Percentiles rank a stretch among this genome's conserved stretches.
These are phyloP conservation scores for Paramecium bursaria DNA, from an alignment of 73 alveolate genomes.

Conservation along the genomic window DNA sequence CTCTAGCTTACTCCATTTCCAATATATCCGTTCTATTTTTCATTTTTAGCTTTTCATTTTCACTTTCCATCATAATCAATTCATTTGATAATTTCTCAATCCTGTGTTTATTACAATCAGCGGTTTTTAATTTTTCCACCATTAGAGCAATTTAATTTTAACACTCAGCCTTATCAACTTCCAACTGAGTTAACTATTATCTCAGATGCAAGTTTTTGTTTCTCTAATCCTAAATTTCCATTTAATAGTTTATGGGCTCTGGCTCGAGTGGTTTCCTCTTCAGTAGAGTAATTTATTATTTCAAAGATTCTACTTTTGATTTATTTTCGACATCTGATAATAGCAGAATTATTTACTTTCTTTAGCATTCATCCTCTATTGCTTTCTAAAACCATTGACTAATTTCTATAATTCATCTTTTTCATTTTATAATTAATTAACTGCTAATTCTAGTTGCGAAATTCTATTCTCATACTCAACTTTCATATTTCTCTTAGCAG, in stretches of 20 bases:
- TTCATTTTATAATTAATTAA: too few species aligned
- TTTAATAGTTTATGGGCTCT: conserved; percentile 8
- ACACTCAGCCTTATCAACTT: conserved; percentile 16
- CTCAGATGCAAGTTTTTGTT: background rate
- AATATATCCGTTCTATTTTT: conserved; percentile 10
- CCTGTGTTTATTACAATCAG: background rate
- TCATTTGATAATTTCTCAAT: conserved; percentile 21
- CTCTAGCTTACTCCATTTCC: conserved; percentile 32
- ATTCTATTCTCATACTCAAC: too few species aligned
- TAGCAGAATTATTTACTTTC: too few species aligned
- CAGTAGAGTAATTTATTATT: too few species aligned
- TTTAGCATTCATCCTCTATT: too few species aligned
- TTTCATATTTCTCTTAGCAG: too few species aligned
- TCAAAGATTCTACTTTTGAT: too few species aligned
- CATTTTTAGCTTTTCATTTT: conserved; percentile 38
- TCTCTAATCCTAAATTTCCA: conserved; percentile 33
- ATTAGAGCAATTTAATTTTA: background rate
- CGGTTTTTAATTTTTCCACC: conserved; percentile 32
- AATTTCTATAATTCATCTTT: too few species aligned
- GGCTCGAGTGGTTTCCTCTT: too few species aligned
- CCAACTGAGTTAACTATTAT: conserved; percentile 16
- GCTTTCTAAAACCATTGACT: too few species aligned
- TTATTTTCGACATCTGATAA: too few species aligned
- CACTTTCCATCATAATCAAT: conserved; percentile 40
- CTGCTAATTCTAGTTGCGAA: too few species aligned